A percentile compares a stretch with the other conserved stretches of the same genome.
Evolutionary conservation across 202 grass and related monocot genomes (phyloP).

Genomic region (Musa balbisiana): DNA sequence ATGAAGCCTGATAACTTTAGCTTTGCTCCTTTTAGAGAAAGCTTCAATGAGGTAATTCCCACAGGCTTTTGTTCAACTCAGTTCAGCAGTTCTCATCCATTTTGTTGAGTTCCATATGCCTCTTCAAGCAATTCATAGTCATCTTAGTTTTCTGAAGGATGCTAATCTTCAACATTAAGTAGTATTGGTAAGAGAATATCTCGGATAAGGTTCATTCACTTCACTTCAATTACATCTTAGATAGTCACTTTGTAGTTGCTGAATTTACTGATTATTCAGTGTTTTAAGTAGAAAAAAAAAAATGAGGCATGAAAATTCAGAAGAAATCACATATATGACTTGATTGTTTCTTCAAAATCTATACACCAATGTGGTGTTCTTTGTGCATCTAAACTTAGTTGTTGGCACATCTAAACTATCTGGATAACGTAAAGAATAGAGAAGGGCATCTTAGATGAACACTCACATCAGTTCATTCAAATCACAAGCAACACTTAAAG

Average conservation of each 20-base stretch:
- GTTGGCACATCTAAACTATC: conserved; percentile 9
- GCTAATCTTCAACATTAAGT: too few relatives aligned
- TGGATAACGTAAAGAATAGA: conserved; percentile 16
- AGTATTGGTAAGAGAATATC: too few relatives aligned
- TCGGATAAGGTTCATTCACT: too few relatives aligned
- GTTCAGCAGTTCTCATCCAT: neutral
- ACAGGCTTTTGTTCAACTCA: conserved; percentile 1
- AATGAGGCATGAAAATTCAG: too few relatives aligned
- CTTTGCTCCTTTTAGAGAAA: conserved; percentile 71
- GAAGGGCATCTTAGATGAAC: conserved; percentile 22
- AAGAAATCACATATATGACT: too few relatives aligned
- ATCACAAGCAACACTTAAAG: conserved; percentile 69
- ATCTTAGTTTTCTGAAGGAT: too few relatives aligned
- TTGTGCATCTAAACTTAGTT: conserved; percentile 21
- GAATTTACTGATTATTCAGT: too few relatives aligned
- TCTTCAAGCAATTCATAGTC: neutral
- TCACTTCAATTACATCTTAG: too few relatives aligned
- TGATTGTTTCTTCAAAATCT: too few relatives aligned
- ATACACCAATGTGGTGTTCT: neutral
- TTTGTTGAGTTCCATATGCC: neutral
- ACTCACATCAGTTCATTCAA: conserved; percentile 83
- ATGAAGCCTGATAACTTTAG: conserved; percentile 79
- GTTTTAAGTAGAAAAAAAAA: too few relatives aligned
- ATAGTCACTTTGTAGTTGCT: too few relatives aligned
- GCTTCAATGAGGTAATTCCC: conserved; percentile 73